A percentile compares a stretch with the other conserved stretches of the same genome.
These are phyloP conservation scores for Talaromyces nanjingensis DNA, from an alignment of 495 filamentous ascomycete species.

Conservation along the genomic window DNA sequence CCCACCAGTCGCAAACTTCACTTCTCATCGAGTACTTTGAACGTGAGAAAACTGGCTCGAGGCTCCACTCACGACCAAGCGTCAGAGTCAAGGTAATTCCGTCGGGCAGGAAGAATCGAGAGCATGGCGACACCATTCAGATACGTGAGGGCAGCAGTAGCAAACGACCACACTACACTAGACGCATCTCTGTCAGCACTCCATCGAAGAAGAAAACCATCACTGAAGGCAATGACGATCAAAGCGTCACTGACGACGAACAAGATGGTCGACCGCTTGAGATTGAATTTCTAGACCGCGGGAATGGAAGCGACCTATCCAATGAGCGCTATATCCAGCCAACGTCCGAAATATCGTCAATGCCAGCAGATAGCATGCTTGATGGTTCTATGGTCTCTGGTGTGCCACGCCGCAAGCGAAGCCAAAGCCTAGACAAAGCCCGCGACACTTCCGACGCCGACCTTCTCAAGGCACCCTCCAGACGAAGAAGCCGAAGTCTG, in stretches of 20 bases:
- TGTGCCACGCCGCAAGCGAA: conserved; percentile 46
- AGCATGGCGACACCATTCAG: conserved; percentile 65
- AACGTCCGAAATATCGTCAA: conserved; percentile 82
- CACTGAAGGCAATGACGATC: conserved; percentile 44
- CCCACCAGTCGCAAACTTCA: conserved; percentile 74
- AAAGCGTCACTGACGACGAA: conserved; percentile 61
- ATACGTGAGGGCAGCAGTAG: conserved; percentile 68
- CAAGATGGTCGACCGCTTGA: conserved; percentile 72
- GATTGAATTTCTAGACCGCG: conserved; percentile 65
- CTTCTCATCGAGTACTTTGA: conserved; percentile 98
- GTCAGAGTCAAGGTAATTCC: conserved; percentile 94
- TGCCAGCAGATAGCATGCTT: conserved; percentile 85
- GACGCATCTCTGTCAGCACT: conserved; percentile 54
- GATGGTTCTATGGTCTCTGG: conserved; percentile 49
- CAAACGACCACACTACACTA: conserved; percentile 58
- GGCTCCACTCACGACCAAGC: conserved; percentile 65
- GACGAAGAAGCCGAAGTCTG: conserved; percentile 62
- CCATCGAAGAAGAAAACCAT: conserved; percentile 47
- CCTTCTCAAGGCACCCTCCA: conserved; percentile 56
- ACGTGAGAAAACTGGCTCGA: conserved; percentile 62
- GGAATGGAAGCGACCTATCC: conserved; percentile 52
- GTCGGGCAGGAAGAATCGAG: conserved; percentile 52
- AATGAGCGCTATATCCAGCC: conserved; percentile 52
- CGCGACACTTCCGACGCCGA: conserved; percentile 41
- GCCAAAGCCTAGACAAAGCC: conserved; percentile 49